phyloP scores from a whole-genome alignment of 306 rosid genomes.

The Cucurbita ficifolia region DNA sequence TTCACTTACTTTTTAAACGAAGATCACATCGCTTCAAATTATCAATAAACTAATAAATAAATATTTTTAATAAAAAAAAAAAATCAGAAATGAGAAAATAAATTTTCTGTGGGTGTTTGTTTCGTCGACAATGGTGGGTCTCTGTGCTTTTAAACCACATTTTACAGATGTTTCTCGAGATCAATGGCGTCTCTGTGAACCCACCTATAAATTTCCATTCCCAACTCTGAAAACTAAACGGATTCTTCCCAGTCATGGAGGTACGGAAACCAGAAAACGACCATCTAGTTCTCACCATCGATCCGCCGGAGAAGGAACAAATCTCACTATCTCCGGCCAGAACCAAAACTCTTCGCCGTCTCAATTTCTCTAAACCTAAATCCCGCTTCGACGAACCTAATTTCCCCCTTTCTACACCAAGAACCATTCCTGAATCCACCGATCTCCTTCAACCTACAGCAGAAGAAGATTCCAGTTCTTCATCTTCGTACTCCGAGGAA shows the following conservation, averaged over 20 bases:
- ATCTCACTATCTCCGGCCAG: neutral
- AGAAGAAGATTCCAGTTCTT: neutral
- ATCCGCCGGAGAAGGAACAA: constrained; percentile 11
- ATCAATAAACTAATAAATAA: too few species aligned
- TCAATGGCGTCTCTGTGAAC: neutral
- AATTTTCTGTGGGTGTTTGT: neutral
- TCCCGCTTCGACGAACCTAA: constrained; percentile 30
- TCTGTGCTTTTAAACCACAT: neutral
- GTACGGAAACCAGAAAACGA: neutral
- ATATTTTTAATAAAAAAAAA: too few species aligned
- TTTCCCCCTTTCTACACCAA: constrained; percentile 6
- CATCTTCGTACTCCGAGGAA: constrained; percentile 10
- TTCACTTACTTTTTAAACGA: too few species aligned
- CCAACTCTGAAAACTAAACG: neutral
- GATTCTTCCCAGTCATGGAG: neutral
- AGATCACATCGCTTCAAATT: too few species aligned
- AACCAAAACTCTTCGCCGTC: constrained; percentile 19
- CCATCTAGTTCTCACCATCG: constrained; percentile 21
- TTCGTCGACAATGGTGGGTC: neutral
- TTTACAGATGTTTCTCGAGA: neutral
- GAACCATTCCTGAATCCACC: constrained; percentile 14
- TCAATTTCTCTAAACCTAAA: constrained; percentile 27
- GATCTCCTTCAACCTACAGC: neutral
- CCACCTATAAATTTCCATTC: neutral
- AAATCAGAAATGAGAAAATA: too few species aligned